Conservation (phyloP, 306 rosid species). For the Medicago arabica region DNA sequence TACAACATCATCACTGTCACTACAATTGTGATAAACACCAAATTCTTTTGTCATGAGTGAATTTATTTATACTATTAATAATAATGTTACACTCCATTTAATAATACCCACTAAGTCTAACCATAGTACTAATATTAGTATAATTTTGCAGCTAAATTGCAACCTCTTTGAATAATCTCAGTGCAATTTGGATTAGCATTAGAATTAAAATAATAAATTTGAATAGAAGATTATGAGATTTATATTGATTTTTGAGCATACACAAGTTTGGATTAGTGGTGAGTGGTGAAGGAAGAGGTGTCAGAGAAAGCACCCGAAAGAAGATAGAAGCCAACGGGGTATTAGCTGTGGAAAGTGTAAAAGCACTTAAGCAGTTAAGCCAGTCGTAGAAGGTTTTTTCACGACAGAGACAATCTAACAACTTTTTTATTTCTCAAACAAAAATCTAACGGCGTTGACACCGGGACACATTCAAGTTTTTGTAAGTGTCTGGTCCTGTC, state of each 20-base stretch:
- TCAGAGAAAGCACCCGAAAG: constrained; percentile 34
- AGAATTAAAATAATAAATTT: no score
- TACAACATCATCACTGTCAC: constrained; percentile 38
- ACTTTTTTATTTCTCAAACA: constrained; percentile 33
- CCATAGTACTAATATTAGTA: no score
- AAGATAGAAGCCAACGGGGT: constrained; percentile 17
- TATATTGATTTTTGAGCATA: no score
- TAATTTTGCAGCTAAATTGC: no score
- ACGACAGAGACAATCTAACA: constrained; percentile 61
- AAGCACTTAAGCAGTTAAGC: not conserved
- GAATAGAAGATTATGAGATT: no score
- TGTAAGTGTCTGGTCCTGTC: constrained; percentile 35
- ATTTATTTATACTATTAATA: not conserved
- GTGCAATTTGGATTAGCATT: no score
- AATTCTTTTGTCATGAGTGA: constrained; percentile 39
- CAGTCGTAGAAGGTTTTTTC: constrained; percentile 30
- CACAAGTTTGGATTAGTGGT: not conserved
- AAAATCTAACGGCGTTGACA: constrained; percentile 75
- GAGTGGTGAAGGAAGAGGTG: constrained; percentile 14
- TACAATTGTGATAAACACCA: constrained; percentile 34
- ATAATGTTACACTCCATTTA: not conserved
- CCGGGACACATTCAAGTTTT: constrained; percentile 40
- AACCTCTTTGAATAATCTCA: no score
- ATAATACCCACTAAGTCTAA: no score
- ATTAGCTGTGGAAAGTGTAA: constrained; percentile 5